Evolutionary conservation across 140 eudicot species (phyloP).

Genomic region (Flaveria floridana): DNA sequence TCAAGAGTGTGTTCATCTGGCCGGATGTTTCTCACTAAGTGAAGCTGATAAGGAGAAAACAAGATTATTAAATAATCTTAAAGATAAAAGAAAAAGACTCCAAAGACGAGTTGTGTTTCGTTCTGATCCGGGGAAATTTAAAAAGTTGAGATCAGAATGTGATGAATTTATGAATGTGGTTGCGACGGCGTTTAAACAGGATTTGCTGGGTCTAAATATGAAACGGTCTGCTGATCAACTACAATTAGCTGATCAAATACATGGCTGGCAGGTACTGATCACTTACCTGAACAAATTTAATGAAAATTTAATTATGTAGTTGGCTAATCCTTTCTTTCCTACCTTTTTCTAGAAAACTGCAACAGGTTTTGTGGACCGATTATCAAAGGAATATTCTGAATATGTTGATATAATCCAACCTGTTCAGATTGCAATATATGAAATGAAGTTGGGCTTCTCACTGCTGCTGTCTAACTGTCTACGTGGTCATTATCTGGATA

Average conservation of each 20-base stretch:
- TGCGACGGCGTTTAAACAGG: constrained; percentile 30
- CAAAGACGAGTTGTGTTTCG: constrained; percentile 70
- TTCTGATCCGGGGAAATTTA: constrained; percentile 58
- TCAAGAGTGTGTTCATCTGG: constrained; percentile 54
- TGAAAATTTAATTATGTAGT: neutral
- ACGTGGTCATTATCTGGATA: constrained; percentile 37
- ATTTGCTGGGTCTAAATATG: constrained; percentile 32
- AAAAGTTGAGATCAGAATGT: constrained; percentile 63
- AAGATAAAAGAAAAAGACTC: constrained; percentile 53
- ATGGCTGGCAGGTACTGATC: constrained; percentile 73
- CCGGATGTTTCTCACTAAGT: constrained; percentile 51
- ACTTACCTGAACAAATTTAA: neutral
- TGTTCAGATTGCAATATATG: constrained; percentile 81
- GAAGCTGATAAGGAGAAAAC: constrained; percentile 44
- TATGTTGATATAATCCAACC: constrained; percentile 78
- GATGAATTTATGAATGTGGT: constrained; percentile 53
- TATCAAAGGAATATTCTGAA: constrained; percentile 63
- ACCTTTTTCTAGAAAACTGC: constrained; percentile 49
- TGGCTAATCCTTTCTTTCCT: constrained; percentile 9
- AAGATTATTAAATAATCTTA: constrained; percentile 46
- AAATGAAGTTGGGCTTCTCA: constrained; percentile 82
- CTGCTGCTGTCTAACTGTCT: constrained; percentile 51
- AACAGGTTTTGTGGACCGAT: constrained; percentile 59
- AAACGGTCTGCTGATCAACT: constrained; percentile 28
- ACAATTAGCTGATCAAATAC: constrained; percentile 35